Evolutionary conservation across 2,329 filamentous ascomycete species (phyloP).

Genomic region (Penicillium sp.): DNA sequence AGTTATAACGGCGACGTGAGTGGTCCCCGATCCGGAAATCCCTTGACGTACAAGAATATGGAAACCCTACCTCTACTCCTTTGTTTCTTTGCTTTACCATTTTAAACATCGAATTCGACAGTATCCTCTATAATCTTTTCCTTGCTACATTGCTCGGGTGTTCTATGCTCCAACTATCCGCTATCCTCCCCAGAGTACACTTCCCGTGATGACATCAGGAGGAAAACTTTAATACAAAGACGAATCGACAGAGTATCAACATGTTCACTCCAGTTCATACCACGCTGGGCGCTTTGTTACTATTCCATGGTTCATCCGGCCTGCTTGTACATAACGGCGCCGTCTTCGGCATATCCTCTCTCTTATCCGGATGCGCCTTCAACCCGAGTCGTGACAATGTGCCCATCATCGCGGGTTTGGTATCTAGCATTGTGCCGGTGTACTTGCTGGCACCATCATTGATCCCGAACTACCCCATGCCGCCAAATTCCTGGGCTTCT

Average conservation of each 20-base stretch:
- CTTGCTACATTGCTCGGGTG: background rate
- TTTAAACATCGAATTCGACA: too few relatives aligned
- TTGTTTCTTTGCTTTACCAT: background rate
- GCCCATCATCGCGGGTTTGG: constrained; percentile 47
- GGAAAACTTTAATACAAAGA: constrained; percentile 8
- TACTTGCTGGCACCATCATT: constrained; percentile 45
- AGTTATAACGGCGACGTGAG: constrained; percentile 3
- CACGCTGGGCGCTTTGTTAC: constrained; percentile 49
- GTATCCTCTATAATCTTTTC: background rate
- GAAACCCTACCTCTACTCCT: background rate
- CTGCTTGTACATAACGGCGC: constrained; percentile 52
- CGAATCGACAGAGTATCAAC: background rate
- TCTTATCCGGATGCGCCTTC: constrained; percentile 43
- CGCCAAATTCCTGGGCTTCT: constrained; percentile 34
- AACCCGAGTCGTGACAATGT: constrained; percentile 43
- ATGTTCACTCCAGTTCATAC: constrained; percentile 55
- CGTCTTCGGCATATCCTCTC: constrained; percentile 51
- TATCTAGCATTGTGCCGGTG: constrained; percentile 44
- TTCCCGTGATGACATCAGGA: constrained; percentile 10
- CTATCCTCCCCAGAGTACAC: background rate
- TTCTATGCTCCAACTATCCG: background rate
- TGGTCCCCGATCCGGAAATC: constrained; percentile 22
- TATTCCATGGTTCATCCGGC: constrained; percentile 51
- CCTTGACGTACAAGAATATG: constrained; percentile 4
- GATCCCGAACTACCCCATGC: constrained; percentile 43